Conservation (phyloP, 2,329 filamentous ascomycete species). For the Sclerotinia spermophila region DNA sequence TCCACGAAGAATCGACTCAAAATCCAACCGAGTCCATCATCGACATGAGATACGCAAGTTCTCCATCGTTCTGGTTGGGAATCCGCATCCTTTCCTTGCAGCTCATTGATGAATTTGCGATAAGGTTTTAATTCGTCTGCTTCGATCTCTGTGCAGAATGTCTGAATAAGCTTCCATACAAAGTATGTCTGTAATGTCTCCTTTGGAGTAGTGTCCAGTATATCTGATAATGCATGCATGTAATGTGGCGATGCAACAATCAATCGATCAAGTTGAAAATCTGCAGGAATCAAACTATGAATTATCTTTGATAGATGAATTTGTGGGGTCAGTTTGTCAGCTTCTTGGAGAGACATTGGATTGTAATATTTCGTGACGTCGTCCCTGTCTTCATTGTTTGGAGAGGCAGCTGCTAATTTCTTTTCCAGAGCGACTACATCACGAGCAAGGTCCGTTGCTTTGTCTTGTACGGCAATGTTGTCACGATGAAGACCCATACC, state of each 20-base stretch:
- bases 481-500: constrained; percentile 4
- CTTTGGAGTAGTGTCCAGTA: constrained; percentile 51
- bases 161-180: constrained; percentile 59
- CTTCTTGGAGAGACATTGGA: constrained; percentile 55
- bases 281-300: constrained; percentile 47
- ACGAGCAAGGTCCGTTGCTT: constrained; percentile 30
- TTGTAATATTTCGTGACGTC: constrained; percentile 68
- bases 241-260: constrained; percentile 60
- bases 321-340: constrained; percentile 52
- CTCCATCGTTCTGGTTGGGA: constrained; percentile 63
- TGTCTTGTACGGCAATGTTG: constrained; percentile 21
- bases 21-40: constrained; percentile 61
- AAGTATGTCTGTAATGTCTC: constrained; percentile 60
- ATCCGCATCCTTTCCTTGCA: constrained; percentile 59
- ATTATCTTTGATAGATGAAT: constrained; percentile 53
- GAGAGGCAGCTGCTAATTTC: constrained; percentile 56
- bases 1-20: constrained; percentile 69
- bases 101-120: constrained; percentile 55
- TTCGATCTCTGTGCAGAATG: constrained; percentile 52
- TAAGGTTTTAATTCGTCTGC: constrained; percentile 58
- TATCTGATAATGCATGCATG: constrained; percentile 53
- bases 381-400: constrained; percentile 54
- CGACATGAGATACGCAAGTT: constrained; percentile 57
- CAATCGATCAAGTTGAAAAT: constrained; percentile 49
- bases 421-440: constrained; percentile 57